phyloP scores from a whole-genome alignment of 345 rosid species.

The Mercurialis annua region DNA sequence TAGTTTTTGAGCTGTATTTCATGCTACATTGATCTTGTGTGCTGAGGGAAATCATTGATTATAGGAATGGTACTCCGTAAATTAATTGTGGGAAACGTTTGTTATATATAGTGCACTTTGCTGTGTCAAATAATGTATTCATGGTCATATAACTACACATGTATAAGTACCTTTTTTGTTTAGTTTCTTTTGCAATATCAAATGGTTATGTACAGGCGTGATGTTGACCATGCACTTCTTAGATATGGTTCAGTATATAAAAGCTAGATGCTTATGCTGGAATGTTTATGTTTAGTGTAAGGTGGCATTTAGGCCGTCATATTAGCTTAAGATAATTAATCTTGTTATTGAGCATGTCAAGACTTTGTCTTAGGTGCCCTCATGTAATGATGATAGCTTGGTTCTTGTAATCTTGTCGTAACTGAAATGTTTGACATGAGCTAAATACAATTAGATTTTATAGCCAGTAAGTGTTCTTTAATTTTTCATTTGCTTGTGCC shows the following conservation, averaged over 20 bases:
- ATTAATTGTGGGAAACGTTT: background rate
- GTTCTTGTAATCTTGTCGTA: no score
- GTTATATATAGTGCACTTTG: background rate
- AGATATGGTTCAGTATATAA: background rate
- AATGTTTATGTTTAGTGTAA: no score
- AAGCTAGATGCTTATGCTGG: conserved; percentile 1
- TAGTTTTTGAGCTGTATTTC: background rate
- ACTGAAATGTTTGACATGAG: no score
- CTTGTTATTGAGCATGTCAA: no score
- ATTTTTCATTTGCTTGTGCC: no score
- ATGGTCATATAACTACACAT: background rate
- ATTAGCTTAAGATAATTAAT: no score
- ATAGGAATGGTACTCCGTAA: background rate
- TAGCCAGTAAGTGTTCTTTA: no score
- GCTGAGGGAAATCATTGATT: background rate
- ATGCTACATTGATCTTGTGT: background rate
- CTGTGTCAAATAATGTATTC: background rate
- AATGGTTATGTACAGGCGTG: background rate
- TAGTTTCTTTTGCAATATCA: background rate
- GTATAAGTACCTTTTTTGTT: background rate
- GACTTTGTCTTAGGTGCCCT: no score
- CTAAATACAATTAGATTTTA: no score
- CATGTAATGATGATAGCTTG: no score
- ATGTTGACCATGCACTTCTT: conserved; percentile 2
- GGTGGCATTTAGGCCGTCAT: no score